Evolutionary conservation across 2,329 filamentous ascomycete genomes (phyloP).

Genomic region (Aspergillus aculeatinus): DNA sequence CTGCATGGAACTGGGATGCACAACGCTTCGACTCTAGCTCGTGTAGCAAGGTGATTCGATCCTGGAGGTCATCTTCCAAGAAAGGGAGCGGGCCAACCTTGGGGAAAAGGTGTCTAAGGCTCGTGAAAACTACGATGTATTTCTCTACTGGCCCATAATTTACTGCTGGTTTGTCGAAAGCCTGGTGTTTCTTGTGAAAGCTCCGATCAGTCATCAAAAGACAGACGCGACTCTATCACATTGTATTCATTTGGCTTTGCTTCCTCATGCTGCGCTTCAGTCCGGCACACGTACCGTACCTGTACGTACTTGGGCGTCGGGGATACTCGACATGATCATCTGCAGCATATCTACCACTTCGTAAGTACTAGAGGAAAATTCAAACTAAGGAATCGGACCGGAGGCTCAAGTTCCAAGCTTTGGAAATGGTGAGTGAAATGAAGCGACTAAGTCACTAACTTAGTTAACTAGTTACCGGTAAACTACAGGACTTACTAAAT

Average conservation of each 20-base stretch:
- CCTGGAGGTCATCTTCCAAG: conserved; percentile 7
- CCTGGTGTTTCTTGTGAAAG: background rate
- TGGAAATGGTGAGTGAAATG: too few relatives aligned
- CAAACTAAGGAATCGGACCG: background rate
- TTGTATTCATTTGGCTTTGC: too few relatives aligned
- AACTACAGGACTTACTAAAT: too few relatives aligned
- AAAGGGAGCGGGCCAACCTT: conserved; percentile 6
- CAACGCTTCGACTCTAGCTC: conserved; percentile 17
- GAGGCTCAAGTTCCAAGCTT: too few relatives aligned
- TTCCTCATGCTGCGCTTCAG: too few relatives aligned
- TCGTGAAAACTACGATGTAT: background rate
- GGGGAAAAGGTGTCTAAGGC: conserved; percentile 4
- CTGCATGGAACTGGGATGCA: conserved; percentile 15
- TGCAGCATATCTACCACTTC: background rate
- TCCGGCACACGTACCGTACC: too few relatives aligned
- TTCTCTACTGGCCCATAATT: background rate
- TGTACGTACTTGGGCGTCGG: too few relatives aligned
- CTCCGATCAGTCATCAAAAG: background rate
- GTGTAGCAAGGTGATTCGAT: conserved; percentile 20
- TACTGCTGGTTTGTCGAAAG: background rate
- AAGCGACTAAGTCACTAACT: too few relatives aligned
- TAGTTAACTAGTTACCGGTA: too few relatives aligned
- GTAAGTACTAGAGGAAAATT: too few relatives aligned
- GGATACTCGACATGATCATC: background rate
- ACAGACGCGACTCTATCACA: background rate